These are phyloP conservation scores for Alternaria arbusti DNA, from an alignment of 2,329 filamentous ascomycete genomes.

Conservation along the genomic window DNA sequence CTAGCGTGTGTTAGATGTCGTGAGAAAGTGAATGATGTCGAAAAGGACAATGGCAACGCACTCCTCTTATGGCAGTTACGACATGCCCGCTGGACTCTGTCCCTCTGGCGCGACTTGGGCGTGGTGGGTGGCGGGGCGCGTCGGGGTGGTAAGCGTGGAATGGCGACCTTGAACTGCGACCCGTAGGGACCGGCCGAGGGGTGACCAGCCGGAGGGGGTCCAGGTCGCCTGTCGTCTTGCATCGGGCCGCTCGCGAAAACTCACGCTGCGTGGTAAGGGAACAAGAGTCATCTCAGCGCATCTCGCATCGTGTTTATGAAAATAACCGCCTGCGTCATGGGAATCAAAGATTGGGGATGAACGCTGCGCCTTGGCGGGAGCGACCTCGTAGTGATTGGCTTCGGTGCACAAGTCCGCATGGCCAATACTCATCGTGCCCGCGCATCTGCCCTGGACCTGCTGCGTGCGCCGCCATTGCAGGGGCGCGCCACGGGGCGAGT, in stretches of 20 bases:
- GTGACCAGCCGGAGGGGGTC: not conserved
- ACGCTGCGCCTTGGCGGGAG: not conserved
- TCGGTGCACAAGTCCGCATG: not conserved
- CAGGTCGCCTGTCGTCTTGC: conserved; percentile 5
- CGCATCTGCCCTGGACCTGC: not conserved
- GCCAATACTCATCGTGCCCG: not conserved
- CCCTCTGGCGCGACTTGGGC: conserved; percentile 8
- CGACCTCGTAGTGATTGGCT: conserved; percentile 1
- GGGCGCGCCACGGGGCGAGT: not conserved
- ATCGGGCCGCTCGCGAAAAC: conserved; percentile 7
- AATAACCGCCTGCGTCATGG: conserved; percentile 5
- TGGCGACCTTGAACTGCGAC: conserved; percentile 11
- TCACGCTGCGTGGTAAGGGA: not conserved
- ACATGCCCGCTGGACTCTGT: conserved; percentile 17
- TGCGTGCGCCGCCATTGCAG: not conserved
- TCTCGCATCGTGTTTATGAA: not conserved
- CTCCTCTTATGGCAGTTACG: conserved; percentile 23
- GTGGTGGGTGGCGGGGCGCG: conserved; percentile 4
- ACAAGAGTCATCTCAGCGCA: not conserved
- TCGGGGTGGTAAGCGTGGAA: conserved; percentile 10
- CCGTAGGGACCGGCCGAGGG: not conserved
- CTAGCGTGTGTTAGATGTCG: conserved; percentile 19
- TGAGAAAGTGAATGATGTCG: not conserved
- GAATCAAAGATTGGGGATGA: not conserved
- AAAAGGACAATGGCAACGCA: not conserved